Percentiles rank a stretch among this genome's conserved stretches.
Conservation (phyloP, 139 green algal genomes). For the Yamagishiella unicocca region DNA sequence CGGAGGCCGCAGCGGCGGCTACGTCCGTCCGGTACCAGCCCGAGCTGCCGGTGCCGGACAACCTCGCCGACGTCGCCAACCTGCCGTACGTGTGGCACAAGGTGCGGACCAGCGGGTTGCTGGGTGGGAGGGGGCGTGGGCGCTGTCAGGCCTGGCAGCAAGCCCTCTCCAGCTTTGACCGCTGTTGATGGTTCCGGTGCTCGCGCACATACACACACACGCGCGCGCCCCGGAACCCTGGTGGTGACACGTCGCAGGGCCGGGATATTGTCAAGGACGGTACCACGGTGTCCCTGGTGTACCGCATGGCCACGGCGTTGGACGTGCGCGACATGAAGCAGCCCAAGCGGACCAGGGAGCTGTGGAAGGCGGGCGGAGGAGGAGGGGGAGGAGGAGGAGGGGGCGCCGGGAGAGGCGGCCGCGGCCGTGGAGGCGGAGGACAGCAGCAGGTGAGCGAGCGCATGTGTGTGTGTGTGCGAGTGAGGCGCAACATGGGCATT, state of each 20-base stretch:
- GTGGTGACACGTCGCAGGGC: no score
- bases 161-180: no score
- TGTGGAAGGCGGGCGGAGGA: constrained; percentile 46
- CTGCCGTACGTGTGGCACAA: constrained; percentile 83
- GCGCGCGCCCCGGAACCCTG: no score
- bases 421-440: background rate
- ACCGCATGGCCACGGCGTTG: constrained; percentile 60
- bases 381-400: background rate
- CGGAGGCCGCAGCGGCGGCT: background rate
- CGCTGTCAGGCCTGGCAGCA: no score
- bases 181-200: no score
- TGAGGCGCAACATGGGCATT: no score
- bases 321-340: constrained; percentile 48
- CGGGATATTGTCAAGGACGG: constrained; percentile 57
- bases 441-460: background rate
- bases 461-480: no score
- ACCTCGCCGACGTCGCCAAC: constrained; percentile 52
- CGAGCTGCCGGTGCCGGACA: constrained; percentile 38
- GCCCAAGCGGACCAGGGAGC: constrained; percentile 47
- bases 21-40: constrained; percentile 17
- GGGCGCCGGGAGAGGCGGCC: background rate
- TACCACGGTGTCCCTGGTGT: constrained; percentile 49
- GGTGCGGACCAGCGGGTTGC: background rate
- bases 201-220: no score
- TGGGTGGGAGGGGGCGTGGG: no score